Evolutionary conservation across 805 yeast genomes (phyloP), one percentile per base, ranked within the genome.

Genomic region (Sugiyamaella smithiae): DNA sequence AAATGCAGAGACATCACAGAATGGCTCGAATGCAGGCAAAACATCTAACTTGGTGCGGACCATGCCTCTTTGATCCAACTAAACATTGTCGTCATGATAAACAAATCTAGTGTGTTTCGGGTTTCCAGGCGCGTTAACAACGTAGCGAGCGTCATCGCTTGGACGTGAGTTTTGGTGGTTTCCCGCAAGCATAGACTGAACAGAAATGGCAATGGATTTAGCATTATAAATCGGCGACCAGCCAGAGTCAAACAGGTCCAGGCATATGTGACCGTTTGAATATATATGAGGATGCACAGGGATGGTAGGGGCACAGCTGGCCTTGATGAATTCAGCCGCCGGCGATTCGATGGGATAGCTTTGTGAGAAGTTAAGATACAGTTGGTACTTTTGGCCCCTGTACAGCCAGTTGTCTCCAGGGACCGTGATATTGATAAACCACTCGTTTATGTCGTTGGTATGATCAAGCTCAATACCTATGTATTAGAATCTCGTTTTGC

Each of bases 201-300:
- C 63, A 11, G 88, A 81, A 20, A 85, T 60, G 35, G 64, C 53
- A 1, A 66, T 56, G 2, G 66, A 54, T 6, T 54, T 42, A 22
- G 60, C 65, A 4, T 77, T 69, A 52, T 80, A 79, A 0, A 81
- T 82, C 0, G 88, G 86, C 0, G 85, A 72, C 88, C 88, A 82
- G 36, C 76, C 84, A 16, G 73, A 73, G 2, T 85, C 88, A 31
- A 84, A 65, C 1, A 85, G 65, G 57, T 84, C 68, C 17, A 84
- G 67, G 60, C 91, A 84, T n/a, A 84, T 84, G 57, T 85, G 90
- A 1, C 90, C 91, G 58, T 85, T 85, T 26, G 84, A 75, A 59
- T 84, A 84, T 2, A 84, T 72, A 59, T 84, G 91, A 0, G 91
- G 91, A 59, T 84, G 89, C 2, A 82, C 57, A 1, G 91, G 91